Conservation (phyloP, 2,329 filamentous ascomycete species). For the Aquanectria penicillioides region DNA sequence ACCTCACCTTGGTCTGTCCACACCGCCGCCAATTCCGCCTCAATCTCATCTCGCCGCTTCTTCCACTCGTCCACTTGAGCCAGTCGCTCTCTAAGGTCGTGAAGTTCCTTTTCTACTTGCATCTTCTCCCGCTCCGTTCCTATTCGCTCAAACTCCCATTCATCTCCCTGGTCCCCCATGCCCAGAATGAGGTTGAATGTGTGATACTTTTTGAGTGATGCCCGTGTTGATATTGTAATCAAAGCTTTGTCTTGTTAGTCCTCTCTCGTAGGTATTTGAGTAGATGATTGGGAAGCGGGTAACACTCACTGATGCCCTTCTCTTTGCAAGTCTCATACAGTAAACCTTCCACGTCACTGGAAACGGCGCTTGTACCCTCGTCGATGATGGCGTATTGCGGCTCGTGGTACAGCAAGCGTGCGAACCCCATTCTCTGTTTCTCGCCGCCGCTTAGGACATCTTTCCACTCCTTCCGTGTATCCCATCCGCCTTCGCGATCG, state of each 20-base stretch:
- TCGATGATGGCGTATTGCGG: conserved; percentile 94
- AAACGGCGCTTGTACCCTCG: conserved; percentile 94
- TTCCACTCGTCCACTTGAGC: conserved; percentile 88
- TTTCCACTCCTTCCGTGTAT: conserved; percentile 98
- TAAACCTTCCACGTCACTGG: conserved; percentile 91
- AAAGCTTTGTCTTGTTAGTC: conserved; percentile 65
- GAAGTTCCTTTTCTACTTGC: conserved; percentile 89
- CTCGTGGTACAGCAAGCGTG: conserved; percentile 91
- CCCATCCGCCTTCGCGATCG: conserved; percentile 93
- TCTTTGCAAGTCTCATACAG: conserved; percentile 94
- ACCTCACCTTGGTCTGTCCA: conserved; percentile 65
- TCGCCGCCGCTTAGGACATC: conserved; percentile 97
- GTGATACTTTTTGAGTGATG: conserved; percentile 95
- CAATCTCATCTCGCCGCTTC: conserved; percentile 79
- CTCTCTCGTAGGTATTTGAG: no score
- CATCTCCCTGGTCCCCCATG: conserved; percentile 80
- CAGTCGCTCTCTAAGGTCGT: conserved; percentile 83
- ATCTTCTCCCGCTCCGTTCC: conserved; percentile 94
- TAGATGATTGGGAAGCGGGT: background rate
- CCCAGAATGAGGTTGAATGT: conserved; percentile 90
- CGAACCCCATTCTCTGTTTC: conserved; percentile 95
- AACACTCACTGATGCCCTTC: conserved; percentile 87
- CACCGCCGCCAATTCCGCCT: conserved; percentile 76
- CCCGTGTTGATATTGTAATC: conserved; percentile 94
- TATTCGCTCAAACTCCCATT: conserved; percentile 94